phyloP scores from a whole-genome alignment of 2,329 filamentous ascomycete genomes.

The Alternaria brassicae region DNA sequence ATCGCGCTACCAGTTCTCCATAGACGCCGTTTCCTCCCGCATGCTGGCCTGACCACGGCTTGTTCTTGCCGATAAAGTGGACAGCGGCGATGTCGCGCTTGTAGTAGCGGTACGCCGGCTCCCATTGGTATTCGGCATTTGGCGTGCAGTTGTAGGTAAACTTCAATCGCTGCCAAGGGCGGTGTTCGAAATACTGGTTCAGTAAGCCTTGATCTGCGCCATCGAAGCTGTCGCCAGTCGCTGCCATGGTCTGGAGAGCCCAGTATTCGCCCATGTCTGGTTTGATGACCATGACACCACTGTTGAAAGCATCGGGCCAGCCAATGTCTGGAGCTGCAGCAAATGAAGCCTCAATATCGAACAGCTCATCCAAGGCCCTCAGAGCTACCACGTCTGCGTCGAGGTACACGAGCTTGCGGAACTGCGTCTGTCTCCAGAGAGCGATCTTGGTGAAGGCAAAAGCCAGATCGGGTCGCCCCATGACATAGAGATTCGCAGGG shows the following conservation, averaged over 20 bases:
- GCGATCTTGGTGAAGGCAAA: conserved; percentile 97
- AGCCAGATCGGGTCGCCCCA: conserved; percentile 88
- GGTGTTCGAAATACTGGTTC: conserved; percentile 89
- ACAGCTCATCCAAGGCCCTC: conserved; percentile 90
- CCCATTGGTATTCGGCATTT: conserved; percentile 95
- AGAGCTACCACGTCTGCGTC: conserved; percentile 94
- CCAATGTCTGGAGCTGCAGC: conserved; percentile 90
- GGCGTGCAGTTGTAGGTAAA: conserved; percentile 98
- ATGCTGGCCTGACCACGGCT: conserved; percentile 73
- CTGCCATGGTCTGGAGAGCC: conserved; percentile 81
- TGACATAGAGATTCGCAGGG: conserved; percentile 84
- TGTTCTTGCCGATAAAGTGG: conserved; percentile 91
- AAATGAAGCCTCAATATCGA: conserved; percentile 68
- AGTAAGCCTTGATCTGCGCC: conserved; percentile 94
- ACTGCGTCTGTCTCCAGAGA: conserved; percentile 90
- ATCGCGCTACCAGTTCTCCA: conserved; percentile 82
- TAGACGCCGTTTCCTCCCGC: conserved; percentile 69
- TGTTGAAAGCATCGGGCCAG: conserved; percentile 98
- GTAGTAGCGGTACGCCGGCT: conserved; percentile 93
- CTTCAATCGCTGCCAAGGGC: conserved; percentile 80
- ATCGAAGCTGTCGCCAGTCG: conserved; percentile 90
- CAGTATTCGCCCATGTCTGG: conserved; percentile 89
- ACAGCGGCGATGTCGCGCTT: conserved; percentile 87
- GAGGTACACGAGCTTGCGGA: conserved; percentile 90
- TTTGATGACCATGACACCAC: conserved; percentile 90